Conservation (phyloP, 805 yeast genomes). For the Candida sonorensis region DNA sequence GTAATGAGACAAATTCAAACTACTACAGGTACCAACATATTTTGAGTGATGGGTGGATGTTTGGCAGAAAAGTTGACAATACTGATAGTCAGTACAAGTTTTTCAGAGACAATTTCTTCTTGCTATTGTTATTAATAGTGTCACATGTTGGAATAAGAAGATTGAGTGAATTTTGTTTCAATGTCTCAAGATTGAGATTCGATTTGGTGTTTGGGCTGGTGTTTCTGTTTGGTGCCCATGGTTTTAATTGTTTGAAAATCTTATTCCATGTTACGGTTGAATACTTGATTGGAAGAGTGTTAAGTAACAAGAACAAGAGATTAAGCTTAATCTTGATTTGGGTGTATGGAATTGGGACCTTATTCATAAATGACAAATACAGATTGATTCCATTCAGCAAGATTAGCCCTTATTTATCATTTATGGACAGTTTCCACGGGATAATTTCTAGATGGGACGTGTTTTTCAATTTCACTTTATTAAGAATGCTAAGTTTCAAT, state of each 20-base stretch:
- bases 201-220: slow-evolving; percentile 67
- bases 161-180: no score
- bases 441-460: slow-evolving; percentile 93
- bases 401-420: slow-evolving; percentile 33
- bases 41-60: slow-evolving; percentile 79
- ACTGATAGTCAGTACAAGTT: slow-evolving; percentile 86
- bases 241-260: slow-evolving; percentile 62
- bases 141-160: slow-evolving; percentile 51
- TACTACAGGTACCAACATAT: slow-evolving; percentile 55
- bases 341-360: slow-evolving; percentile 71
- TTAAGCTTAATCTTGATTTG: slow-evolving; percentile 48
- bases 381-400: slow-evolving; percentile 46
- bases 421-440: slow-evolving; percentile 66
- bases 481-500: slow-evolving; percentile 78
- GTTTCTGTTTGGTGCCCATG: slow-evolving; percentile 72
- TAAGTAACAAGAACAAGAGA: slow-evolving; percentile 25
- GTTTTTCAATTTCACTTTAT: slow-evolving; percentile 80
- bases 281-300: slow-evolving; percentile 40
- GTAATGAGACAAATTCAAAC: slow-evolving; percentile 68
- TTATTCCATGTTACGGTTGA: slow-evolving; percentile 48
- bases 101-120: slow-evolving; percentile 72
- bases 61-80: slow-evolving; percentile 87
- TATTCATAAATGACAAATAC: slow-evolving; percentile 70
- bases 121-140: slow-evolving; percentile 47
- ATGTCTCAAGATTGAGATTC: no score